Conservation (phyloP, 148 eudicot species). For the Dysphania ambrosioides region DNA sequence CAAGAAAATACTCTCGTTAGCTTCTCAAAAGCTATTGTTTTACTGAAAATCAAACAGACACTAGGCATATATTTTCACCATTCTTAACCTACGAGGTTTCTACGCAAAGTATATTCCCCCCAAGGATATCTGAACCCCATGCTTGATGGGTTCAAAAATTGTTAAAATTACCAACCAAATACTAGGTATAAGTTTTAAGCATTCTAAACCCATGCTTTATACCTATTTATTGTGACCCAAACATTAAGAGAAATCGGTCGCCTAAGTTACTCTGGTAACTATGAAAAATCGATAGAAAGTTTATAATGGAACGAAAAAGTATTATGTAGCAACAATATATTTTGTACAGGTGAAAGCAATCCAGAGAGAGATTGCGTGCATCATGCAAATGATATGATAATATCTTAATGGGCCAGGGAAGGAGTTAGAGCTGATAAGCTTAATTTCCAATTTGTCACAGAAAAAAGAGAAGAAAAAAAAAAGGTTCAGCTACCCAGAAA, state of each 20-base stretch:
- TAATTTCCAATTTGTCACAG: conserved; percentile 3
- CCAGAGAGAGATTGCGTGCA: conserved; percentile 3
- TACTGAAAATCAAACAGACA: no score
- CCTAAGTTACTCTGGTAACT: neutral
- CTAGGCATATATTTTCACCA: no score
- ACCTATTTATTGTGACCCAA: no score
- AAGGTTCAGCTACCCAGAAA: neutral
- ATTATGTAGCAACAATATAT: neutral
- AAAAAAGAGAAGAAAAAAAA: neutral
- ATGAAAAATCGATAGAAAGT: neutral
- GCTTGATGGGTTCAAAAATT: no score
- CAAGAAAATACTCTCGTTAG: neutral
- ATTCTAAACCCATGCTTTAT: no score
- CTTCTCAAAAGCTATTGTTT: neutral
- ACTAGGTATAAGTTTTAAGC: no score
- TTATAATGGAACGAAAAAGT: neutral
- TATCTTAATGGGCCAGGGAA: conserved; percentile 7
- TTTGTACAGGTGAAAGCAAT: neutral
- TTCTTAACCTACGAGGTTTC: no score
- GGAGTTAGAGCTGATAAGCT: conserved; percentile 19
- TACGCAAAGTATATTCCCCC: no score
- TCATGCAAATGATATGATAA: conserved; percentile 14
- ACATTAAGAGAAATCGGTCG: neutral
- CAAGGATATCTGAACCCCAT: no score
- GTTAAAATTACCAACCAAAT: no score